phyloP scores from a whole-genome alignment of 495 filamentous ascomycete species.

The Penicillium tannophilum region DNA sequence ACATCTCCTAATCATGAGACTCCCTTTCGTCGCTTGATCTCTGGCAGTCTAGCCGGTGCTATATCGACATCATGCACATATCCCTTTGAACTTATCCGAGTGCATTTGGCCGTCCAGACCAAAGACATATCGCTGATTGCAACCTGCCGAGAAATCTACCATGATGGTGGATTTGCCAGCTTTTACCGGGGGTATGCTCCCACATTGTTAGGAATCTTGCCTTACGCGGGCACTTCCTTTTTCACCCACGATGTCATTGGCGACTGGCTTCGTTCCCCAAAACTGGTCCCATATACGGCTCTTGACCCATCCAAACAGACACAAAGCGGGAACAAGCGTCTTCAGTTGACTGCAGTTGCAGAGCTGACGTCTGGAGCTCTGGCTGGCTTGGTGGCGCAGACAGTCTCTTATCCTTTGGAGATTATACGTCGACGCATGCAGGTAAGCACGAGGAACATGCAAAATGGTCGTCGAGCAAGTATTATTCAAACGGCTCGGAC shows the following conservation, averaged over 20 bases:
- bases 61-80: constrained; percentile 95
- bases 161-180: constrained; percentile 76
- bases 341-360: constrained; percentile 66
- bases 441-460: constrained; percentile 83
- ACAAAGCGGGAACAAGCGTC: constrained; percentile 33
- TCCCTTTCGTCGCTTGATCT: constrained; percentile 70
- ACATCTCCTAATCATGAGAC: constrained; percentile 72
- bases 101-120: constrained; percentile 93
- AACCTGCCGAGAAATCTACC: constrained; percentile 82
- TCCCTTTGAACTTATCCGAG: constrained; percentile 87
- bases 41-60: constrained; percentile 80
- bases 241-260: constrained; percentile 87
- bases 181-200: constrained; percentile 95
- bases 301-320: constrained; percentile 37
- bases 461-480: constrained; percentile 75
- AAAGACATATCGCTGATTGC: constrained; percentile 62
- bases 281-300: constrained; percentile 68
- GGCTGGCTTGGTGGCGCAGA: constrained; percentile 87
- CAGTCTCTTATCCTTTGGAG: constrained; percentile 88
- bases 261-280: constrained; percentile 72
- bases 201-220: constrained; percentile 89
- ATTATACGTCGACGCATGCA: constrained; percentile 93
- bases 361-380: constrained; percentile 84
- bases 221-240: constrained; percentile 95
- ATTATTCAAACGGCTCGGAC: constrained; percentile 75